A percentile compares a stretch with the other conserved stretches of the same genome.
Conservation (phyloP, 306 rosid species). For the Fagus sylvatica region DNA sequence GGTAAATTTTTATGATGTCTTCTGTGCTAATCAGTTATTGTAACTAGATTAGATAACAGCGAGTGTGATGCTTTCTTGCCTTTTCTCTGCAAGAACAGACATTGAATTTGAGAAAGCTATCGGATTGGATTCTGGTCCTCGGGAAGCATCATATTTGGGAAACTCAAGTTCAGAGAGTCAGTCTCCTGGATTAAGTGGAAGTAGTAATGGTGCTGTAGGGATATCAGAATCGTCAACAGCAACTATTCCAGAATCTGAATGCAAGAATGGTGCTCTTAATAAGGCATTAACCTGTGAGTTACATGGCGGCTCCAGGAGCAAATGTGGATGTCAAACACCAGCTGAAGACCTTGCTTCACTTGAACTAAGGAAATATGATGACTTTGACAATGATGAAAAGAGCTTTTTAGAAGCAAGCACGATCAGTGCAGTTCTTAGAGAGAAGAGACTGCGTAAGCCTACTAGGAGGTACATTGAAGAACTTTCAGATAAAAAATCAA, state of each 20-base stretch:
- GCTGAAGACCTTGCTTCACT: slow-evolving; percentile 44
- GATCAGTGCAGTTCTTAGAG: slow-evolving; percentile 42
- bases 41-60: neutral
- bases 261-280: slow-evolving; percentile 49
- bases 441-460: slow-evolving; percentile 78
- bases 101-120: slow-evolving; percentile 56
- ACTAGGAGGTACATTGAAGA: slow-evolving; percentile 81
- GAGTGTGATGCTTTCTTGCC: neutral
- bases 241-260: slow-evolving; percentile 56
- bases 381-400: slow-evolving; percentile 47
- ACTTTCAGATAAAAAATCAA: slow-evolving; percentile 45
- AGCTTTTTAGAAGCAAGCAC: slow-evolving; percentile 41
- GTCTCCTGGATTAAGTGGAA: slow-evolving; percentile 81
- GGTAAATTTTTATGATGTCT: slow-evolving; percentile 41
- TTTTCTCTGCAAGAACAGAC: slow-evolving; percentile 48
- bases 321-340: slow-evolving; percentile 48
- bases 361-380: slow-evolving; percentile 36
- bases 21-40: slow-evolving; percentile 14
- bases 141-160: slow-evolving; percentile 46
- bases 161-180: slow-evolving; percentile 67
- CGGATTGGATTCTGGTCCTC: slow-evolving; percentile 44
- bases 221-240: slow-evolving; percentile 60
- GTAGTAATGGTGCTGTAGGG: slow-evolving; percentile 61
- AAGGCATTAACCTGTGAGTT: slow-evolving; percentile 39
- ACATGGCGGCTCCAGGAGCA: slow-evolving; percentile 47